These are phyloP conservation scores for Colletotrichum sp. DNA, from an alignment of 2,329 filamentous ascomycete genomes.

Conservation along the genomic window DNA sequence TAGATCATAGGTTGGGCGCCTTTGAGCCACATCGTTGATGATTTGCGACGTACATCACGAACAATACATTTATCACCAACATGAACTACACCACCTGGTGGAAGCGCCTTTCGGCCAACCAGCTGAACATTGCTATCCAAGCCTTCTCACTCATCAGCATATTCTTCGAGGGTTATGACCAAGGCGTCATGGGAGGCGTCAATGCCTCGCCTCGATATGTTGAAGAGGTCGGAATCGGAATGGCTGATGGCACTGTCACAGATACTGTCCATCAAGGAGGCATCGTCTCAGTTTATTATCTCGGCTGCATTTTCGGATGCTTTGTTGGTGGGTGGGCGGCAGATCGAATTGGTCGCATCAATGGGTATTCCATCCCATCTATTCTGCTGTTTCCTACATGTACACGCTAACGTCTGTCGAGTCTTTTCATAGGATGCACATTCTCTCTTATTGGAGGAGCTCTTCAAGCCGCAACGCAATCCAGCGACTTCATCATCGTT, in stretches of 20 bases:
- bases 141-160: slow-evolving; percentile 32
- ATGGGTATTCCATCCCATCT: slow-evolving; percentile 22
- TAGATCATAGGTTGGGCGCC: too few species aligned
- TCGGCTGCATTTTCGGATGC: slow-evolving; percentile 55
- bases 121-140: slow-evolving; percentile 44
- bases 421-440: neutral
- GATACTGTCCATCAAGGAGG: slow-evolving; percentile 55
- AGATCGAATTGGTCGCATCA: slow-evolving; percentile 59
- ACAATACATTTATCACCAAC: neutral
- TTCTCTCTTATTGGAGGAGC: neutral
- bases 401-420: too few species aligned
- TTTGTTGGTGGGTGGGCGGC: slow-evolving; percentile 54
- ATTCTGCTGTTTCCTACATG: neutral
- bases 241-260: slow-evolving; percentile 48
- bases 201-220: slow-evolving; percentile 47
- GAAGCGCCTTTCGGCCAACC: slow-evolving; percentile 28
- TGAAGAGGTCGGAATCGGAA: slow-evolving; percentile 48
- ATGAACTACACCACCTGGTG: neutral
- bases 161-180: slow-evolving; percentile 55
- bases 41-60: too few species aligned
- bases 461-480: neutral
- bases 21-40: too few species aligned
- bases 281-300: slow-evolving; percentile 57
- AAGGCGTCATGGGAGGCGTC: slow-evolving; percentile 59
- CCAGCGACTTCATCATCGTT: neutral